Conservation (phyloP, 352 stramenopile genomes). For the Phytophthora pini region DNA sequence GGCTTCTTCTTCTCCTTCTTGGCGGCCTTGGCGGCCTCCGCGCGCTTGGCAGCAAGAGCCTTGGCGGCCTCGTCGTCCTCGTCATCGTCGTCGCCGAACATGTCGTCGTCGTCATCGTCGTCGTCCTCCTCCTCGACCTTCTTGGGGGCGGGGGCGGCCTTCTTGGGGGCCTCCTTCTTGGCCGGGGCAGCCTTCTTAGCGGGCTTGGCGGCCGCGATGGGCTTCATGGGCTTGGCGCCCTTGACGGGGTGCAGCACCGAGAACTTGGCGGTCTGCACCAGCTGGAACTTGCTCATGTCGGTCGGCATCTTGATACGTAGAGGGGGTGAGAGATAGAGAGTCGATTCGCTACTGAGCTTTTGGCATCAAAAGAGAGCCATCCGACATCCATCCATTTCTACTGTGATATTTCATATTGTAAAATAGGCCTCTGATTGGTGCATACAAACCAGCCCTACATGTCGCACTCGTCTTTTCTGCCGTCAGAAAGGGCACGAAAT, state of each 20-base stretch:
- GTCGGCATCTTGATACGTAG: constrained; percentile 37
- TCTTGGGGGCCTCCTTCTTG: constrained; percentile 41
- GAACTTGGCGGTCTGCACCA: constrained; percentile 75
- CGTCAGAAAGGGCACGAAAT: too few species aligned
- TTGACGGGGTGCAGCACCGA: constrained; percentile 65
- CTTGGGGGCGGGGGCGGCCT: constrained; percentile 41
- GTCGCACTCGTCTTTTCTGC: too few species aligned
- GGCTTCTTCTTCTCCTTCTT: constrained; percentile 80
- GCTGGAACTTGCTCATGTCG: constrained; percentile 64
- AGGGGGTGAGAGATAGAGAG: constrained; percentile 8
- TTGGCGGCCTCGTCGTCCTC: constrained; percentile 65
- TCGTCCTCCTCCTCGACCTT: constrained; percentile 49
- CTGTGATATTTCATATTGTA: too few species aligned
- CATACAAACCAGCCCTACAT: too few species aligned
- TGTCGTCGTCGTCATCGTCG: constrained; percentile 50
- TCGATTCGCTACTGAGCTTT: constrained; percentile 29
- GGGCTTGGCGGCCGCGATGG: constrained; percentile 41
- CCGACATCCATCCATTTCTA: too few species aligned
- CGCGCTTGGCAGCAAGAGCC: constrained; percentile 58
- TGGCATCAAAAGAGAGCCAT: not conserved
- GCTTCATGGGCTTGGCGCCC: constrained; percentile 70
- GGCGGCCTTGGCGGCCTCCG: constrained; percentile 55
- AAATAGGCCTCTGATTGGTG: too few species aligned
- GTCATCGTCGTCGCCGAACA: constrained; percentile 68
- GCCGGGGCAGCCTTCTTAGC: constrained; percentile 36